Conservation (phyloP, 2,329 filamentous ascomycete species). For the Colletotrichum sp. region DNA sequence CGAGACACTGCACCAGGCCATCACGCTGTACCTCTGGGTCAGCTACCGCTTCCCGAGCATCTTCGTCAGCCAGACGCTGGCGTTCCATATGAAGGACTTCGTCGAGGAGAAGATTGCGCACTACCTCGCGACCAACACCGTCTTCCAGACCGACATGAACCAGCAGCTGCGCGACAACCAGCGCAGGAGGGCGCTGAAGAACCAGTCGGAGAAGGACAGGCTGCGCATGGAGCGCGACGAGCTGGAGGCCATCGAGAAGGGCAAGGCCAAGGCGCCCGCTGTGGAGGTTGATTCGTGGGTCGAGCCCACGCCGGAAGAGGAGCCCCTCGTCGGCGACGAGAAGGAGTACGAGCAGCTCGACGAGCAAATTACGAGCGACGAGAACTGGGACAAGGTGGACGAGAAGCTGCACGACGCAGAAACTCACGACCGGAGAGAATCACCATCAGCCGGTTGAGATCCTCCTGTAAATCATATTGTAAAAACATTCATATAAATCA, state of each 20-base stretch:
- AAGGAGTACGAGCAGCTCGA: background rate
- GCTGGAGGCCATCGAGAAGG: constrained; percentile 14
- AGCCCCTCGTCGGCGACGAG: constrained; percentile 32
- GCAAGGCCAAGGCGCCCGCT: background rate
- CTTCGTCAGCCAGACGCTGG: constrained; percentile 76
- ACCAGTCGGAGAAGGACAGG: constrained; percentile 24
- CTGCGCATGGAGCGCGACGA: constrained; percentile 31
- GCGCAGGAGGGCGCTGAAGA: background rate
- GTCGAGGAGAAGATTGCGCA: constrained; percentile 78
- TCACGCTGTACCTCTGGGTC: constrained; percentile 92
- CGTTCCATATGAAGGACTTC: constrained; percentile 78
- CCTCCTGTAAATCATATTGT: background rate
- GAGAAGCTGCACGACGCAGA: background rate
- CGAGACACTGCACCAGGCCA: constrained; percentile 79
- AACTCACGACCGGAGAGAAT: background rate
- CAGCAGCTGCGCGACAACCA: background rate
- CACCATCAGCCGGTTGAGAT: background rate
- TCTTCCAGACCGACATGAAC: constrained; percentile 31
- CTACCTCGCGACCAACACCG: constrained; percentile 47
- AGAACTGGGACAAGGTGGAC: background rate
- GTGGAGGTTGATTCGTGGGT: constrained; percentile 34
- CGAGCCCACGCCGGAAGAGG: constrained; percentile 37
- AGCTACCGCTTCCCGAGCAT: constrained; percentile 86
- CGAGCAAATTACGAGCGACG: background rate
- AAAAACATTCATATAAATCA: background rate